Conservation (phyloP, 331 rosid genomes). For the Pyrus hybrid region DNA sequence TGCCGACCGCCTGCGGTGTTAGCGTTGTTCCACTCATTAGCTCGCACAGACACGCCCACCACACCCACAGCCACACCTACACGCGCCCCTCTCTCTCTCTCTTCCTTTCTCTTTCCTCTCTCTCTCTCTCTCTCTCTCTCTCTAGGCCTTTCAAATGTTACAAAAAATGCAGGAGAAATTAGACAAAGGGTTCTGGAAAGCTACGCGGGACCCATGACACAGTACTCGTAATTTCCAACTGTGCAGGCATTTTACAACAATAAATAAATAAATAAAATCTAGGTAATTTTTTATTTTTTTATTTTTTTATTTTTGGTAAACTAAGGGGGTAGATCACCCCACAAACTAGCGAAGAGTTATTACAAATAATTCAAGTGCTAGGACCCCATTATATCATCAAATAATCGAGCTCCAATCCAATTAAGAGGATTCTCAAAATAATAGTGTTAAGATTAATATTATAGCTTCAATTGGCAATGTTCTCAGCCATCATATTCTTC, state of each 20-base stretch:
- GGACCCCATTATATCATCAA: too few species aligned
- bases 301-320: too few species aligned
- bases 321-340: too few species aligned
- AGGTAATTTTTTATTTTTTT: not conserved
- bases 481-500: too few species aligned
- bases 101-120: not conserved
- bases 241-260: not conserved
- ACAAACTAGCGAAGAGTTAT: too few species aligned
- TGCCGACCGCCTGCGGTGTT: constrained; percentile 5
- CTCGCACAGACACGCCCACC: not conserved
- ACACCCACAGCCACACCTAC: not conserved
- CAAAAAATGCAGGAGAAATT: not conserved
- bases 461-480: too few species aligned
- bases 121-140: not conserved
- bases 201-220: not conserved
- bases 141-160: not conserved
- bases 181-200: not conserved
- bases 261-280: too few species aligned
- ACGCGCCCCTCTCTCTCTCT: not conserved
- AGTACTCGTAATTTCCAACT: not conserved
- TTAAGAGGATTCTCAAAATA: too few species aligned
- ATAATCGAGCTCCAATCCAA: too few species aligned
- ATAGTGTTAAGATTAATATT: too few species aligned
- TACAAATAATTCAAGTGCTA: too few species aligned
- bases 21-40: constrained; percentile 15